Base-by-base conservation (phyloP, 495 filamentous ascomycete species). In the Cudoniella acicularis region DNA sequence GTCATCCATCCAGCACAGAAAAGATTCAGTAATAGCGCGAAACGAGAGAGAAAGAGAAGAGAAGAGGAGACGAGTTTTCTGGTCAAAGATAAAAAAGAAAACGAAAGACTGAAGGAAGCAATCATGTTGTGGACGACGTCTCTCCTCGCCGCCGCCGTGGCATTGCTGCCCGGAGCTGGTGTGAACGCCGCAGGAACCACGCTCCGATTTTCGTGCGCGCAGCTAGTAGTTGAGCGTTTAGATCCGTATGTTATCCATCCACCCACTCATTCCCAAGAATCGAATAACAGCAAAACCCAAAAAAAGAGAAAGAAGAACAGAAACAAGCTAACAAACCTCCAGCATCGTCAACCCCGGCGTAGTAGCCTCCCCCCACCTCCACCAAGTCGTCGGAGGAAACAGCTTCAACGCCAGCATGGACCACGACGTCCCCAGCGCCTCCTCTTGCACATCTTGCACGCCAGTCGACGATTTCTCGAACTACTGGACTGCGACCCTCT, bases 191-290 rank as follows among this genome's bases (percentile, higher is more conserved):
- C 67, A 17, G 18, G 13, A 46, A 64, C 70, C 40, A 72, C 68
- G 30, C 71, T 77, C 58, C 73, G 74, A 23, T 77, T 77, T 61
- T 73, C 72, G 2, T 77, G 74, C 64, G 66, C 74, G 13, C 72
- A 72, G 57, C 72, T 75, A n/a, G 70, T 73, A 6, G 71, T 77
- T 41, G 72, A 77, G 49, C 73, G 74, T 54, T 68, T 77, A 46
- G 74, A 77, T 57, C 74, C 74, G 64, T 72, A 66, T 58, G 68
- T 55, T 9, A 9, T 16, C 43, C n/a, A 8, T n/a, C 43, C 43
- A n/a, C n/a, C n/a, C n/a, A n/a, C n/a, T n/a, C n/a, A n/a, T n/a
- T n/a, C n/a, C n/a, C n/a, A n/a, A n/a, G n/a, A n/a, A n/a, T n/a
- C n/a, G n/a, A n/a, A n/a, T n/a, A n/a, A n/a, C n/a, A n/a, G n/a